Conservation (phyloP, 2,329 filamentous ascomycete species). For the Aspergillus sp. region DNA sequence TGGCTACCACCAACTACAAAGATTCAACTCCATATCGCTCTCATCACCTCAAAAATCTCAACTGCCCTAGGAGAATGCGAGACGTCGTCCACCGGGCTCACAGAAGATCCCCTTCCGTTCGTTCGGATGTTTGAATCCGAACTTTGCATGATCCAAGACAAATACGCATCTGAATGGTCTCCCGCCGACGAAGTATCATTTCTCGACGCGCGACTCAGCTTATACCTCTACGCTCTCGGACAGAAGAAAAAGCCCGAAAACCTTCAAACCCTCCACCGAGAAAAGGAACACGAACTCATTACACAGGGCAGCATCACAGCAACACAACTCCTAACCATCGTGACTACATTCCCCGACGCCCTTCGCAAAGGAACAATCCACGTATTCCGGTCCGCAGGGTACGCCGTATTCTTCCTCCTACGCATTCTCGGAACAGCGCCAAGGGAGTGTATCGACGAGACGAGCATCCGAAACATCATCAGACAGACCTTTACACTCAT, state of each 20-base stretch:
- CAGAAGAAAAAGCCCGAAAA: not conserved
- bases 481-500: not conserved
- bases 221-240: not conserved
- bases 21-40: not conserved
- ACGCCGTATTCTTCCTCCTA: not conserved
- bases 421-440: not conserved
- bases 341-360: not conserved
- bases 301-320: not conserved
- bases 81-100: not conserved
- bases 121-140: not conserved
- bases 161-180: not conserved
- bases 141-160: not conserved
- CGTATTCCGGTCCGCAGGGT: not conserved
- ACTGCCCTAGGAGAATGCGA: slow-evolving; percentile 2
- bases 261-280: not conserved
- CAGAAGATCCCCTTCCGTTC: not conserved
- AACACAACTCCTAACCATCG: not conserved
- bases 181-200: not conserved
- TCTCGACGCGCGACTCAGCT: not conserved
- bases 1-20: not conserved
- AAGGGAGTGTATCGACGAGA: not conserved
- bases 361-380: not conserved
- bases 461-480: not conserved
- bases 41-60: not conserved
- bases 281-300: not conserved